Base-by-base conservation (phyloP, 345 rosid species). In the Psidium guajava region DNA sequence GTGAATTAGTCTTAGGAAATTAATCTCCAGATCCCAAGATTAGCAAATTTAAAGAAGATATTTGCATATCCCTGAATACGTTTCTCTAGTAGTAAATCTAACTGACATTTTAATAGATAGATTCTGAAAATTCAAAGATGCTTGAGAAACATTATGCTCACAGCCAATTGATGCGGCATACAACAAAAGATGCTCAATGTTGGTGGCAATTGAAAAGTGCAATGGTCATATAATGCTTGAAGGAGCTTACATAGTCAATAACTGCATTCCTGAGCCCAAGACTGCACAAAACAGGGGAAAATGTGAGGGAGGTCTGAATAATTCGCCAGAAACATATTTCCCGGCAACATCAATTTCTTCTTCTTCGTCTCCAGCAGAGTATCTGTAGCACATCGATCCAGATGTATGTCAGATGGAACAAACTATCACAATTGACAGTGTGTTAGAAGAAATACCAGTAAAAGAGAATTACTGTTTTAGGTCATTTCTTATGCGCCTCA, bases 321-420 rank as follows among this genome's bases (percentile, higher is more conserved):
- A 98, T 81, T 96, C 98, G 36, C 93, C 94, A 81, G 92, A 96
- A 85, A 94, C 50, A 83, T 92, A 91, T 88, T 95, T 96, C 99
- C 98, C 93, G 28, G 94, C 94, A 64, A 93, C 93, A 84, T 94
- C 99, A 82, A 86, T 92, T 86, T 91, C 93, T 56, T 95, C 99
- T 87, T 93, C 98, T 58, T 93, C 95, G 83, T 94, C 96, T 87
- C 92, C 97, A 61, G 83, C 86, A 6, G 96, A 91, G 88, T 83
- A 88, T 86, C 96, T 94, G 89, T 82, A 49, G 28, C 32, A 81
- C 3, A 0, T 69, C 6, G 2, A 27, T 53, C 32, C 57, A 27
- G 28, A 50, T 12, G 16, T 10, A 54, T 73, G 22, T 28, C 77
- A 69, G 25, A 22, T 2, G 59, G 52, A 53, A 82, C 55, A 32